These are phyloP conservation scores for Plantago ovata DNA, from an alignment of 257 asterid genomes.

Conservation along the genomic window DNA sequence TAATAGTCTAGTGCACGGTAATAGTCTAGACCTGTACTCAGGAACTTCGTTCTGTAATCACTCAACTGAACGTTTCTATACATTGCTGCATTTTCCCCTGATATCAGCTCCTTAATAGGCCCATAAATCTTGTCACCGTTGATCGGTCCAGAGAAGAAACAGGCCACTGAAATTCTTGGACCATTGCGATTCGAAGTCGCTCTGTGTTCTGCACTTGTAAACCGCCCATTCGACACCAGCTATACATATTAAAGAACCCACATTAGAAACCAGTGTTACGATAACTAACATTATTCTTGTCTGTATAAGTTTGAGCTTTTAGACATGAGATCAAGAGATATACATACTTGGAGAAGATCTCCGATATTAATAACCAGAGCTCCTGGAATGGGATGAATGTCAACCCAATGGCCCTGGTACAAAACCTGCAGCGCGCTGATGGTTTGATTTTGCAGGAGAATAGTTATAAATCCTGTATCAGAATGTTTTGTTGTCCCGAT, in stretches of 20 bases:
- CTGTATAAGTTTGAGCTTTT: too few species aligned
- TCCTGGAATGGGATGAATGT: slow-evolving; percentile 12
- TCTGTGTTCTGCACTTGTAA: slow-evolving; percentile 29
- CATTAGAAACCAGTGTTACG: too few species aligned
- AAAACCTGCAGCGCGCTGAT: slow-evolving; percentile 10
- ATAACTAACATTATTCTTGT: too few species aligned
- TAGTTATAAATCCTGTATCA: slow-evolving; percentile 15
- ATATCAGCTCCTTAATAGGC: slow-evolving; percentile 34
- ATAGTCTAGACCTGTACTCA: slow-evolving; percentile 28
- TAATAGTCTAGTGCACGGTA: slow-evolving; percentile 25
- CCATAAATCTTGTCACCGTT: slow-evolving; percentile 19
- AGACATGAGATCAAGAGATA: too few species aligned
- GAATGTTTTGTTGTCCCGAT: slow-evolving; percentile 13
- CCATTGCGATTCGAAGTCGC: slow-evolving; percentile 23
- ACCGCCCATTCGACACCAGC: slow-evolving; percentile 34
- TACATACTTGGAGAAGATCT: slow-evolving; percentile 20
- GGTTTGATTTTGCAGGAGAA: slow-evolving; percentile 7
- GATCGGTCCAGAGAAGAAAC: slow-evolving; percentile 21
- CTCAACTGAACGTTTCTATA: slow-evolving; percentile 21
- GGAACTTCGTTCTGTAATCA: slow-evolving; percentile 22
- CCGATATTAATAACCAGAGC: slow-evolving; percentile 13
- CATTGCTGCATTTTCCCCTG: slow-evolving; percentile 30
- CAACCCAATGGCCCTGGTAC: slow-evolving; percentile 14
- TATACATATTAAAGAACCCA: too few species aligned
- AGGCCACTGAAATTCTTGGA: slow-evolving; percentile 36